Conservation (phyloP, 768 basidiomycete species). For the Lactifluus hygrophoroides region DNA sequence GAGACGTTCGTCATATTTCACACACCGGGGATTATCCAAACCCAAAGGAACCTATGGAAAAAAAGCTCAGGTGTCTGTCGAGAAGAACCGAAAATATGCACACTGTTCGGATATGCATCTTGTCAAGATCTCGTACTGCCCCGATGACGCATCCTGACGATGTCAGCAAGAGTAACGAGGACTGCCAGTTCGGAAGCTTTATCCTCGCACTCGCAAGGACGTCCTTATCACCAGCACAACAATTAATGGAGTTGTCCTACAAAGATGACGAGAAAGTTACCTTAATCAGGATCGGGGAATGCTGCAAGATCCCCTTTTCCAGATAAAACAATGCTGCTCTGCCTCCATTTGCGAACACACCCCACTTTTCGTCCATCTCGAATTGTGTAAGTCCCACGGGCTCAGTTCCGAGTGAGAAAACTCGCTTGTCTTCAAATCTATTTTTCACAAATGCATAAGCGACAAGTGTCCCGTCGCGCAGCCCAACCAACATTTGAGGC, state of each 20-base stretch:
- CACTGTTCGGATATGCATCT: constrained; percentile 76
- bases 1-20: constrained; percentile 48
- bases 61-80: constrained; percentile 3
- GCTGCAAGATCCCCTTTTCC: constrained; percentile 53
- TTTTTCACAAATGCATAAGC: constrained; percentile 38
- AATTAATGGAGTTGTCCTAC: not conserved
- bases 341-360: constrained; percentile 66
- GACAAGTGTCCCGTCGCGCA: constrained; percentile 66
- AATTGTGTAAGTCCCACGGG: constrained; percentile 58
- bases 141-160: constrained; percentile 54
- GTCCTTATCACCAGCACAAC: constrained; percentile 23
- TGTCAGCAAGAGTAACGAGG: constrained; percentile 53
- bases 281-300: constrained; percentile 69
- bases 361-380: constrained; percentile 40
- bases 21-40: constrained; percentile 57
- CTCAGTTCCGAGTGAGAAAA: constrained; percentile 53
- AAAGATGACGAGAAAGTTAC: constrained; percentile 25
- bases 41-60: constrained; percentile 58
- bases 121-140: constrained; percentile 54
- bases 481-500: constrained; percentile 61
- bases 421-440: constrained; percentile 41
- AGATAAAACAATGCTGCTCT: constrained; percentile 61
- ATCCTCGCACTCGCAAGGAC: constrained; percentile 50
- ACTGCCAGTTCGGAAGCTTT: constrained; percentile 39
- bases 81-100: constrained; percentile 18